phyloP scores from a whole-genome alignment of 305 asterid species.

The Fraxinus xanthoxyloides region DNA sequence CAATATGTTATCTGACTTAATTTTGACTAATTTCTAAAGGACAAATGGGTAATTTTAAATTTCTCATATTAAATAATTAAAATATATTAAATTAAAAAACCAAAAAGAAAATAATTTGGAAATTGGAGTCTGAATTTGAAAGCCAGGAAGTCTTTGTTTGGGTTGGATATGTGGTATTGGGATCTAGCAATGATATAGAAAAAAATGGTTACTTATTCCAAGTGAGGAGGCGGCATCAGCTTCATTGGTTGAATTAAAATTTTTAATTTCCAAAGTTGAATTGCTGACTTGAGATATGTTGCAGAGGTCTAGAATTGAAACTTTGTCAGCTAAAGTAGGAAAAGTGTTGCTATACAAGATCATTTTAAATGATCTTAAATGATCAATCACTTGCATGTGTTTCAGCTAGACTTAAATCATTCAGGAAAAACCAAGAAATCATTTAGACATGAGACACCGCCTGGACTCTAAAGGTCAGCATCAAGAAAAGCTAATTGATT shows the following conservation, averaged over 20 bases:
- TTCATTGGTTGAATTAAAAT: neutral
- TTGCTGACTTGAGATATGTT: neutral
- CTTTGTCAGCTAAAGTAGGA: neutral
- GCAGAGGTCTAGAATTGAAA: slow-evolving; percentile 7
- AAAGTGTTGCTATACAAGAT: neutral
- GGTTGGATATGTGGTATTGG: neutral
- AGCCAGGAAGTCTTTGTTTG: neutral
- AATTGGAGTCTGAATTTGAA: neutral
- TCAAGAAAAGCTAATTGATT: too few species aligned
- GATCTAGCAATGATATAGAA: neutral
- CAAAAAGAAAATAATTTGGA: too few species aligned
- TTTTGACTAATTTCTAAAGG: too few species aligned
- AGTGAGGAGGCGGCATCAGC: neutral
- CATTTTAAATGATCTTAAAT: neutral
- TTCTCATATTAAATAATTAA: too few species aligned
- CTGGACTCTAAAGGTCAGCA: too few species aligned
- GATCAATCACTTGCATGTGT: neutral
- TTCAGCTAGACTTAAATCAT: too few species aligned
- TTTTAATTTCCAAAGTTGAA: neutral
- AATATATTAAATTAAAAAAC: too few species aligned
- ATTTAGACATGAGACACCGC: too few species aligned
- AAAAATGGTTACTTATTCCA: neutral
- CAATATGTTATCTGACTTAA: too few species aligned
- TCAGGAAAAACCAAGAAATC: too few species aligned
- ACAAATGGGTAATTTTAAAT: too few species aligned